Evolutionary conservation across 805 yeast genomes (phyloP).

Genomic region (Candida silvatica): DNA sequence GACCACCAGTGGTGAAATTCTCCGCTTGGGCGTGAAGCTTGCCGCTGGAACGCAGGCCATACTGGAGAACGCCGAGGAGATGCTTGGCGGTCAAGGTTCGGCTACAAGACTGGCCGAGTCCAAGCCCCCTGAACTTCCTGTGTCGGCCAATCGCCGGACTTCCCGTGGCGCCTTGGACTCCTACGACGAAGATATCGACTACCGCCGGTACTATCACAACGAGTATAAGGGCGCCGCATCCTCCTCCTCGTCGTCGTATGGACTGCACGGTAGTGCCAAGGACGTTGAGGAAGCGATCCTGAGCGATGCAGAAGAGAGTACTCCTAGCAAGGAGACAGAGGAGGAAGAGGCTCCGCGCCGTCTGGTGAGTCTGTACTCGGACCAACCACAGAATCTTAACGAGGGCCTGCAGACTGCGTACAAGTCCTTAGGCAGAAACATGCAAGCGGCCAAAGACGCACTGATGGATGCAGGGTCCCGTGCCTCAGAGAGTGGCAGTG

Average conservation of each 20-base stretch:
- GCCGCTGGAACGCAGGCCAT: slow-evolving; percentile 84
- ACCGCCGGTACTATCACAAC: slow-evolving; percentile 4
- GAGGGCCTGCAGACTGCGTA: slow-evolving; percentile 77
- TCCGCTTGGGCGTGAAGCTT: slow-evolving; percentile 74
- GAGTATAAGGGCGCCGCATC: neutral
- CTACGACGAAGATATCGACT: slow-evolving; percentile 15
- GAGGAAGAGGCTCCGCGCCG: slow-evolving; percentile 22
- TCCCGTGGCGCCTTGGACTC: slow-evolving; percentile 20
- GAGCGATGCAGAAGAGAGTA: slow-evolving; percentile 8
- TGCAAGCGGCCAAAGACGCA: slow-evolving; percentile 56
- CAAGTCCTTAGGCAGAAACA: slow-evolving; percentile 58
- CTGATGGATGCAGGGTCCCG: slow-evolving; percentile 51
- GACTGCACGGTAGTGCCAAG: too few species aligned
- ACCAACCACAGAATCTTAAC: slow-evolving; percentile 66
- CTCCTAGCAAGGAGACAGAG: slow-evolving; percentile 11
- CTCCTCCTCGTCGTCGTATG: neutral
- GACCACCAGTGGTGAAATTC: slow-evolving; percentile 71
- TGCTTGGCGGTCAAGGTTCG: slow-evolving; percentile 67
- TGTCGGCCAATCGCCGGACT: slow-evolving; percentile 5
- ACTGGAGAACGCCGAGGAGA: slow-evolving; percentile 72
- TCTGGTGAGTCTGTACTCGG: slow-evolving; percentile 65
- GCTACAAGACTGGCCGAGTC: slow-evolving; percentile 25
- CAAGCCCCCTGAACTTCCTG: slow-evolving; percentile 1
- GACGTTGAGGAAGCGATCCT: neutral
- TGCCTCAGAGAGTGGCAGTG: slow-evolving; percentile 54